Percentiles rank a stretch among this genome's conserved stretches.
These are phyloP conservation scores for Pleurotus giganteus DNA, from an alignment of 768 basidiomycete genomes.

Conservation along the genomic window DNA sequence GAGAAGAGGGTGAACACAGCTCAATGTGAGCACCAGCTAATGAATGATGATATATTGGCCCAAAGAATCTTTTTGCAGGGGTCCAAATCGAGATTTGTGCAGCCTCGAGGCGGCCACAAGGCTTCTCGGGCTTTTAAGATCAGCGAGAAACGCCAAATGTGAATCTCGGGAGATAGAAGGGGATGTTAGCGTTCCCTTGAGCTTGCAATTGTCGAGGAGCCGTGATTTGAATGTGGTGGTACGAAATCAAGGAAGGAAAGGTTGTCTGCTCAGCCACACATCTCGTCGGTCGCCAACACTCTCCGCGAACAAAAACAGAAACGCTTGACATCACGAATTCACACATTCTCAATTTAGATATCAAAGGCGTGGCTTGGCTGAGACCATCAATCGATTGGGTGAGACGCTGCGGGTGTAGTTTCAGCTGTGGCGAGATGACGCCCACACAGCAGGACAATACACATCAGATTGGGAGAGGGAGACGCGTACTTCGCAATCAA, in stretches of 20 bases:
- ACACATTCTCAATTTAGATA: constrained; percentile 1
- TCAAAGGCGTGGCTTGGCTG: neutral
- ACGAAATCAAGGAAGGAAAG: constrained; percentile 9
- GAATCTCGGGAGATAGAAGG: constrained; percentile 3
- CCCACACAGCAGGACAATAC: constrained; percentile 2
- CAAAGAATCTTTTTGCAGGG: neutral
- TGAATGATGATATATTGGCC: constrained; percentile 3
- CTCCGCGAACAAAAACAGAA: constrained; percentile 5
- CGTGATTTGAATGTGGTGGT: neutral
- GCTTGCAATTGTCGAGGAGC: neutral
- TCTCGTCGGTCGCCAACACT: constrained; percentile 4
- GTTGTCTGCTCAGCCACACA: neutral
- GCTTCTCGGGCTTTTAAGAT: constrained; percentile 8
- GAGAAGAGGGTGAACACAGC: neutral
- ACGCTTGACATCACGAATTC: constrained; percentile 10
- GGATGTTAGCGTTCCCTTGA: neutral
- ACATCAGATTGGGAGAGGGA: neutral
- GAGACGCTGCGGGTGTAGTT: neutral
- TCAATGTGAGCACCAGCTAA: neutral
- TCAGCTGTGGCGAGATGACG: neutral
- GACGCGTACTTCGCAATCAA: neutral
- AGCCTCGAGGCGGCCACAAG: constrained; percentile 9
- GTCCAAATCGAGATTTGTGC: constrained; percentile 9
- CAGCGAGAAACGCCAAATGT: constrained; percentile 7
- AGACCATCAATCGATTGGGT: neutral